Conservation (phyloP, 345 rosid species). For the Hibiscus trionum region DNA sequence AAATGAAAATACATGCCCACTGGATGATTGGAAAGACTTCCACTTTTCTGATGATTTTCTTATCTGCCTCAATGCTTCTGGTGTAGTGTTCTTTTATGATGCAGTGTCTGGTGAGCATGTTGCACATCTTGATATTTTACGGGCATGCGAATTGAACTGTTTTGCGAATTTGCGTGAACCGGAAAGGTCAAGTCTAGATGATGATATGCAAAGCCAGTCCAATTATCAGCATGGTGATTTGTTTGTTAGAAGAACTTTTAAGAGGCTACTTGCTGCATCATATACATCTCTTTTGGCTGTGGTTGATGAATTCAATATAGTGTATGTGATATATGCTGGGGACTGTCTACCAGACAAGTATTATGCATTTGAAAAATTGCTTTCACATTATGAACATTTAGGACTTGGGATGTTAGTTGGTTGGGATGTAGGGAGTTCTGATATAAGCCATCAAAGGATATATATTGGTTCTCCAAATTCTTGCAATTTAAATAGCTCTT, state of each 20-base stretch:
- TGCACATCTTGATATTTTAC: slow-evolving; percentile 47
- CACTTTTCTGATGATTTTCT: slow-evolving; percentile 72
- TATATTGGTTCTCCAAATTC: slow-evolving; percentile 18
- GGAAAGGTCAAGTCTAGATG: slow-evolving; percentile 21
- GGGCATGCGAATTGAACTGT: slow-evolving; percentile 38
- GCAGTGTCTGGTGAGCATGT: slow-evolving; percentile 61
- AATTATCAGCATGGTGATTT: slow-evolving; percentile 18
- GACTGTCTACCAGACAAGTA: slow-evolving; percentile 39
- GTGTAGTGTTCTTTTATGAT: slow-evolving; percentile 53
- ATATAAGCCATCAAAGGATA: slow-evolving; percentile 47
- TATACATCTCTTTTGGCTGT: slow-evolving; percentile 68
- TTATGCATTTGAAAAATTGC: slow-evolving; percentile 29
- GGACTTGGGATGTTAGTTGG: slow-evolving; percentile 64
- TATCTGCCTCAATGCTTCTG: slow-evolving; percentile 72
- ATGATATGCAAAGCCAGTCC: slow-evolving; percentile 26
- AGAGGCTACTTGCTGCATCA: slow-evolving; percentile 60
- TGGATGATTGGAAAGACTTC: slow-evolving; percentile 71
- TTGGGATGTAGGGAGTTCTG: slow-evolving; percentile 64
- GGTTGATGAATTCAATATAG: slow-evolving; percentile 65
- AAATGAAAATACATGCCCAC: slow-evolving; percentile 25
- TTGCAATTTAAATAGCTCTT: slow-evolving; percentile 16
- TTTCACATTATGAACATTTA: slow-evolving; percentile 42
- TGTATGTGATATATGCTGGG: slow-evolving; percentile 48
- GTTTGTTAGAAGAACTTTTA: slow-evolving; percentile 48
- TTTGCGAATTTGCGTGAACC: slow-evolving; percentile 23